A percentile compares a stretch with the other conserved stretches of the same genome.
These are phyloP conservation scores for Cicer bijugum DNA, from an alignment of 306 rosid species.

Conservation along the genomic window DNA sequence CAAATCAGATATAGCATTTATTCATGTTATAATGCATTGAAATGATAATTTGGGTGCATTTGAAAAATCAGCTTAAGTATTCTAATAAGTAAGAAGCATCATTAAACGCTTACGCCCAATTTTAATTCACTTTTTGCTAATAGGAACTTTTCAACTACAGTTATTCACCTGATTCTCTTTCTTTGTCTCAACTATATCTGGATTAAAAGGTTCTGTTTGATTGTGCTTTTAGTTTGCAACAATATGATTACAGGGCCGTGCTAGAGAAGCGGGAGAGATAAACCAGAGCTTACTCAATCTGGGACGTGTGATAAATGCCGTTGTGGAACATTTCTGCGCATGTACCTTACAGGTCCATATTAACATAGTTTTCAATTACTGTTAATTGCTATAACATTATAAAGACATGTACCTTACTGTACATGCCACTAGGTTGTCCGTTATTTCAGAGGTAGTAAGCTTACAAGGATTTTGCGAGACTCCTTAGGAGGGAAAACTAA, in stretches of 20 bases:
- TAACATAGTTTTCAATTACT: too few species aligned
- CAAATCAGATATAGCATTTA: neutral
- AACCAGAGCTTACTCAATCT: constrained; percentile 75
- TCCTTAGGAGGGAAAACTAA: too few species aligned
- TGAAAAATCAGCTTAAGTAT: neutral
- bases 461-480: too few species aligned
- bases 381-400: too few species aligned
- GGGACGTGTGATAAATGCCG: too few species aligned
- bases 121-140: neutral
- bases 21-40: neutral
- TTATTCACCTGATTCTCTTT: constrained; percentile 15
- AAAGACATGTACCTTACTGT: too few species aligned
- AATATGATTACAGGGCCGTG: constrained; percentile 72
- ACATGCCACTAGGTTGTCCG: too few species aligned
- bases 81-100: neutral
- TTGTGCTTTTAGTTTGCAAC: constrained; percentile 3
- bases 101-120: neutral
- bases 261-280: constrained; percentile 99
- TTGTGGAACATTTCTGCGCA: too few species aligned
- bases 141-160: neutral
- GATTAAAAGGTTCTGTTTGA: neutral
- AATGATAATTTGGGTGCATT: neutral
- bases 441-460: too few species aligned
- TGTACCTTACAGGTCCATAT: too few species aligned
- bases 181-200: neutral